These are phyloP conservation scores for Mortierella claussenii DNA, from an alignment of 192 early-diverging fungal species.

Conservation along the genomic window DNA sequence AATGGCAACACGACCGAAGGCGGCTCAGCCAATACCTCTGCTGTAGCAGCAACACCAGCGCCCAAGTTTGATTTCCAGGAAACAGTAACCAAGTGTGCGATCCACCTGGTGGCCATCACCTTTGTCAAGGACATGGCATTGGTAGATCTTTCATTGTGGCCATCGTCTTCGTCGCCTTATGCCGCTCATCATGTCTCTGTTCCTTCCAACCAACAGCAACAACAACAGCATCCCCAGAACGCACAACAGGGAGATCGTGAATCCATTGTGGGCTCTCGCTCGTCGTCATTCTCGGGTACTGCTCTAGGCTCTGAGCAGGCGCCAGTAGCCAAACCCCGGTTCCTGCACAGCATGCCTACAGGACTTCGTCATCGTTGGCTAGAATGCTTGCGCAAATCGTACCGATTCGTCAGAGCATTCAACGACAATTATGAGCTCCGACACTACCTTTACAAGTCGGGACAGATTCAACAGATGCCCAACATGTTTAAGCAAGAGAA, in stretches of 20 bases:
- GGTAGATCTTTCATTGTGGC: constrained; percentile 65
- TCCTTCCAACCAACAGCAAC: constrained; percentile 4
- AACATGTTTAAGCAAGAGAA: constrained; percentile 96
- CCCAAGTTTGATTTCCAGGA: constrained; percentile 79
- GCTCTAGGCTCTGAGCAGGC: constrained; percentile 14
- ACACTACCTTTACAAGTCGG: constrained; percentile 78
- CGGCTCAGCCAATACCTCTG: background rate
- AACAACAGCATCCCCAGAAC: background rate
- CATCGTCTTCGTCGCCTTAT: constrained; percentile 62
- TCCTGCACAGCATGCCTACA: constrained; percentile 57
- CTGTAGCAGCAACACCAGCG: background rate
- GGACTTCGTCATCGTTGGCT: constrained; percentile 63
- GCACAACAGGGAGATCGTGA: constrained; percentile 10
- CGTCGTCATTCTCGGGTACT: constrained; percentile 33
- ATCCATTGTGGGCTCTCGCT: constrained; percentile 11
- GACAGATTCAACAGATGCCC: constrained; percentile 91
- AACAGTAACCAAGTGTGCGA: constrained; percentile 90
- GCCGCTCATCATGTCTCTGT: constrained; percentile 59
- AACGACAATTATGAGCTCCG: constrained; percentile 86
- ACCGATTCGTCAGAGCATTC: constrained; percentile 84
- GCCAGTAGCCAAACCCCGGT: constrained; percentile 38
- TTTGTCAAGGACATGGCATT: constrained; percentile 85
- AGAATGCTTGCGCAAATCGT: constrained; percentile 85
- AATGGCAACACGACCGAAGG: background rate
- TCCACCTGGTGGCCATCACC: constrained; percentile 90